A percentile compares a stretch with the other conserved stretches of the same genome.
Conservation (phyloP, 2,329 filamentous ascomycete genomes). For the Pseudopithomyces maydicus region DNA sequence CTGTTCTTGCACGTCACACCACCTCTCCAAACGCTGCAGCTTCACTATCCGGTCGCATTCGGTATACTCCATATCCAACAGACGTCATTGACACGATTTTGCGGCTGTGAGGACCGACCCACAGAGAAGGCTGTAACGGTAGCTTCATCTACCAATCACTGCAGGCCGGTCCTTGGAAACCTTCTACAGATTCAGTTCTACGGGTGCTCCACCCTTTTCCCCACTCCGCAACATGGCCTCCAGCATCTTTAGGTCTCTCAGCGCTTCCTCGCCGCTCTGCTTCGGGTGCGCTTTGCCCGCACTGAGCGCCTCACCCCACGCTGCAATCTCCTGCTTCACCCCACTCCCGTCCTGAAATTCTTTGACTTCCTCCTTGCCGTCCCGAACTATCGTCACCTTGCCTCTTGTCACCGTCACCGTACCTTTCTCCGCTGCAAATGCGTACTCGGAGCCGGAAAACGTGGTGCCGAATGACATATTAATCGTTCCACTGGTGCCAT, state of each 20-base stretch:
- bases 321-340: slow-evolving; percentile 65
- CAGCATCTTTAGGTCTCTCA: slow-evolving; percentile 64
- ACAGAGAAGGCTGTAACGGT: not conserved
- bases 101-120: not conserved
- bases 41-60: not conserved
- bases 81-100: not conserved
- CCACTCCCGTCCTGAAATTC: slow-evolving; percentile 58
- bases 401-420: slow-evolving; percentile 57
- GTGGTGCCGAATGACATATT: slow-evolving; percentile 63
- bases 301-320: slow-evolving; percentile 62
- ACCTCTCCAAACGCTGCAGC: not conserved
- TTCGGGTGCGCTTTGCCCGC: slow-evolving; percentile 55
- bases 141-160: not conserved
- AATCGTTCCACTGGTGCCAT: slow-evolving; percentile 63
- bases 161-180: not conserved
- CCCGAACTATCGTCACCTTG: slow-evolving; percentile 35
- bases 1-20: not conserved
- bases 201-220: slow-evolving; percentile 41
- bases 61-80: not conserved
- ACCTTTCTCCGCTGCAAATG: slow-evolving; percentile 64
- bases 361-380: slow-evolving; percentile 38
- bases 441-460: slow-evolving; percentile 60
- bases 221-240: slow-evolving; percentile 50
- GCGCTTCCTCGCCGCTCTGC: slow-evolving; percentile 62
- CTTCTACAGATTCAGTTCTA: slow-evolving; percentile 22